phyloP scores from a whole-genome alignment of 164 flowering plant genomes.

The Kalanchoe fedtschenkoi region DNA sequence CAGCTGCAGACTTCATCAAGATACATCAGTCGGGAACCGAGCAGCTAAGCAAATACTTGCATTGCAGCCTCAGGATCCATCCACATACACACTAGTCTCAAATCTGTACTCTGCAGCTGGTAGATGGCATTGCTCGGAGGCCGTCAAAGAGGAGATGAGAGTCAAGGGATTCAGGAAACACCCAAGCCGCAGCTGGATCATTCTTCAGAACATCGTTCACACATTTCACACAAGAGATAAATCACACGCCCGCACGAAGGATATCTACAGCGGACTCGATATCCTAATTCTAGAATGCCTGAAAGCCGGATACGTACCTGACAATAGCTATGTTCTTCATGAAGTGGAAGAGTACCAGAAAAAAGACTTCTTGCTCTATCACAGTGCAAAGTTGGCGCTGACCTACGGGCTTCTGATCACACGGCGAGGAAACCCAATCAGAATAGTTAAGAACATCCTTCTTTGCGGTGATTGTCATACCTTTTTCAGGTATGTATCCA shows the following conservation, averaged over 20 bases:
- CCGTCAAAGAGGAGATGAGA: slow-evolving; percentile 61
- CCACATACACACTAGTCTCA: slow-evolving; percentile 53
- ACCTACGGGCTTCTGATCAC: slow-evolving; percentile 61
- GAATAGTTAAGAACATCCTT: slow-evolving; percentile 60
- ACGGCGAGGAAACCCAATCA: slow-evolving; percentile 39
- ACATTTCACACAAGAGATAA: slow-evolving; percentile 72
- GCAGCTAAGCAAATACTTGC: slow-evolving; percentile 52
- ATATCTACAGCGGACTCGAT: slow-evolving; percentile 63
- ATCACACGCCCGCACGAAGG: slow-evolving; percentile 57
- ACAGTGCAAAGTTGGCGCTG: slow-evolving; percentile 79
- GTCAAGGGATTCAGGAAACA: slow-evolving; percentile 49
- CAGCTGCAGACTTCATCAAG: slow-evolving; percentile 42
- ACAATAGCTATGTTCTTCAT: slow-evolving; percentile 86
- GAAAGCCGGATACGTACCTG: slow-evolving; percentile 78
- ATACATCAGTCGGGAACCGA: slow-evolving; percentile 42
- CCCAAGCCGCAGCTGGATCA: slow-evolving; percentile 74
- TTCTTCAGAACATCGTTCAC: slow-evolving; percentile 45
- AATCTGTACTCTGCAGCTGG: slow-evolving; percentile 88
- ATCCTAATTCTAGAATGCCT: slow-evolving; percentile 63
- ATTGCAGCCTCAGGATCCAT: slow-evolving; percentile 58
- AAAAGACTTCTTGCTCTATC: slow-evolving; percentile 66
- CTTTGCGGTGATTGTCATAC: slow-evolving; percentile 87
- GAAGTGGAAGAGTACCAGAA: slow-evolving; percentile 90
- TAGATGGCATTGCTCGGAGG: slow-evolving; percentile 76
- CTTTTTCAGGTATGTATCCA: slow-evolving; percentile 63